A percentile compares a stretch with the other conserved stretches of the same genome.
Conservation (phyloP, 176 grass and related monocot genomes). For the Cenchrus purpureus region DNA sequence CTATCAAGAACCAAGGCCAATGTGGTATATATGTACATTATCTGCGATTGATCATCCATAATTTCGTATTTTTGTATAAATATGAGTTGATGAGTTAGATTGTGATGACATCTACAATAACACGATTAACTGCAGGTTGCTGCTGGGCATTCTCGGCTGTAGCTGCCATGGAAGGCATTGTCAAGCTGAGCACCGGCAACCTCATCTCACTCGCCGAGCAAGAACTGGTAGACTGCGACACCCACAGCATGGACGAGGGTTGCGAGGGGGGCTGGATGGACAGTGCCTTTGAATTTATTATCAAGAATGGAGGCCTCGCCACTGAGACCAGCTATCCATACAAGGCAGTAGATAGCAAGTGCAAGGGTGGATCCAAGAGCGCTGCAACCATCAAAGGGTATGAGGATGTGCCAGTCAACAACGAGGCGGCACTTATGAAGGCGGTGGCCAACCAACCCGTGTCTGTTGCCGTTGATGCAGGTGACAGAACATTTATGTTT, state of each 20-base stretch:
- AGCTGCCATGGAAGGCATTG: conserved; percentile 2
- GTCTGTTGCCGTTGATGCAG: conserved; percentile 45
- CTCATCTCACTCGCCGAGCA: background rate
- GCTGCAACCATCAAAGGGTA: conserved; percentile 41
- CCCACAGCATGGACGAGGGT: background rate
- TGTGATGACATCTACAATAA: background rate
- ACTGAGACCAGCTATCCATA: background rate
- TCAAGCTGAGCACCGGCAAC: background rate
- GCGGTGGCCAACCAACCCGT: conserved; percentile 51
- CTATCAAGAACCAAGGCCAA: conserved; percentile 27
- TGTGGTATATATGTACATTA: background rate
- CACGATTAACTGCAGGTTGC: background rate
- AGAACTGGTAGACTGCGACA: background rate
- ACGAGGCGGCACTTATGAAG: conserved; percentile 42
- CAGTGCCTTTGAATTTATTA: background rate
- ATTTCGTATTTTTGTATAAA: background rate
- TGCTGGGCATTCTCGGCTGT: conserved; percentile 14
- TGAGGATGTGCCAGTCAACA: conserved; percentile 47
- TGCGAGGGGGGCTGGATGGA: background rate
- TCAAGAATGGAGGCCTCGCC: background rate
- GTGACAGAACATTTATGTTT: background rate
- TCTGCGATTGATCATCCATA: background rate
- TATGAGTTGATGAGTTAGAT: too few species aligned
- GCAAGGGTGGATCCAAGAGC: background rate
- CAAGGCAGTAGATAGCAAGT: background rate